These are phyloP conservation scores for Cadophora sp. DNA, from an alignment of 2,329 filamentous ascomycete genomes.

Conservation along the genomic window DNA sequence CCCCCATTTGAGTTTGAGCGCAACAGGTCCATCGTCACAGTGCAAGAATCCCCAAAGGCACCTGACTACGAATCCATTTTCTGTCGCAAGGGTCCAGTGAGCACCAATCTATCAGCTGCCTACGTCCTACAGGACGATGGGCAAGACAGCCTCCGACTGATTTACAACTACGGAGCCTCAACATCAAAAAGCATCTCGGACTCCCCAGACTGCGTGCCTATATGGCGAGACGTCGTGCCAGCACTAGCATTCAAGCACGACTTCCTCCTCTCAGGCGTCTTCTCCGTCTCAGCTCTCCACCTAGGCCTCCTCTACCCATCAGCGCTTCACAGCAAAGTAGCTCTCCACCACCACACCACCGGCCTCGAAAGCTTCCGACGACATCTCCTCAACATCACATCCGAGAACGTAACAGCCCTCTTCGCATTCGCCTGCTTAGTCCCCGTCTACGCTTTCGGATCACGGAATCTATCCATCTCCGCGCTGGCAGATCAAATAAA, in stretches of 20 bases:
- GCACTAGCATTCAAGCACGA: background rate
- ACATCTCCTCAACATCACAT: background rate
- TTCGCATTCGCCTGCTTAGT: background rate
- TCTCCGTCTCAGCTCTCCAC: constrained; percentile 2
- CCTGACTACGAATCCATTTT: background rate
- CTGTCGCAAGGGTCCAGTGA: background rate
- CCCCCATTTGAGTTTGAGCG: background rate
- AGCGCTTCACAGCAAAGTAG: background rate
- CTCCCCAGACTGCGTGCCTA: constrained; percentile 1
- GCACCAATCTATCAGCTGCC: background rate
- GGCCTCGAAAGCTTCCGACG: background rate
- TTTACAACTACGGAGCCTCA: constrained; percentile 1
- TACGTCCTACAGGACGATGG: background rate
- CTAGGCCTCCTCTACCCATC: constrained; percentile 3
- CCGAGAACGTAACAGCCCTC: constrained; percentile 1
- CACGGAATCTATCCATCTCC: background rate
- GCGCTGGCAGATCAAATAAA: background rate
- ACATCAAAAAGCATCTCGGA: background rate
- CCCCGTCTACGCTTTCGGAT: background rate
- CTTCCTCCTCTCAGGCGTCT: constrained; percentile 6
- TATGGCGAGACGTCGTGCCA: background rate
- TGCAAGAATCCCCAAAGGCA: background rate
- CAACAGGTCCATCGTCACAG: background rate
- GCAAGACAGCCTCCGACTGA: constrained; percentile 1
- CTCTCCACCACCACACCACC: background rate